Conservation (phyloP, 306 rosid species). For the Ceratonia siliqua region DNA sequence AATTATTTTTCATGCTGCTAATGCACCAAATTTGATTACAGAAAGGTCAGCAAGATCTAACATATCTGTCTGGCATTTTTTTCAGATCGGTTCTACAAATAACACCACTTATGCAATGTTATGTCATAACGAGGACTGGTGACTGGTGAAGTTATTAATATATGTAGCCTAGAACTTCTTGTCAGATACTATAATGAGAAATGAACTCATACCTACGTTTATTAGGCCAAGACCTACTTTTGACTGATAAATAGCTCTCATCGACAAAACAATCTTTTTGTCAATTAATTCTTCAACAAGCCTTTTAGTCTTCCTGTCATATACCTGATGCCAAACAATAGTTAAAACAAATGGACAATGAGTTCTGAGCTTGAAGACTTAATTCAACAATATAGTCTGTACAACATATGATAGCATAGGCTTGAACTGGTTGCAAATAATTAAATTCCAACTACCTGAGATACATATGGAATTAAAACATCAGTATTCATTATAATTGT, state of each 20-base stretch:
- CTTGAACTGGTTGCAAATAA: background rate
- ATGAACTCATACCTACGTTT: slow-evolving; percentile 65
- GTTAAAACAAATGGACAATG: slow-evolving; percentile 19
- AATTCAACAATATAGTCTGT: background rate
- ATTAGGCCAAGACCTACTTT: slow-evolving; percentile 87
- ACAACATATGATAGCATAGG: background rate
- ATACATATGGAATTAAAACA: slow-evolving; percentile 13
- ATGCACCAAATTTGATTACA: background rate
- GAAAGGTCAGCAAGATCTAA: slow-evolving; percentile 15
- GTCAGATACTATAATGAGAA: slow-evolving; percentile 22
- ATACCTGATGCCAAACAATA: slow-evolving; percentile 56
- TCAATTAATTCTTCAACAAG: slow-evolving; percentile 94
- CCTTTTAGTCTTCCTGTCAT: slow-evolving; percentile 84
- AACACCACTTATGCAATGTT: slow-evolving; percentile 8
- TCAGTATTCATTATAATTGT: background rate
- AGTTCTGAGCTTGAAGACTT: background rate
- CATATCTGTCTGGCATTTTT: slow-evolving; percentile 5
- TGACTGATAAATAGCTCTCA: slow-evolving; percentile 98
- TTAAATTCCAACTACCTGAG: background rate
- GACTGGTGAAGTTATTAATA: slow-evolving; percentile 20
- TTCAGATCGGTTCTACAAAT: slow-evolving; percentile 9
- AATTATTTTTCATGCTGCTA: background rate
- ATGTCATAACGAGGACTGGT: slow-evolving; percentile 5
- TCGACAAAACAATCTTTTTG: slow-evolving; percentile 84
- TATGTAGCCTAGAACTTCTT: slow-evolving; percentile 16